phyloP scores from a whole-genome alignment of 495 filamentous ascomycete species.

The Hyaloscypha hepaticicola region DNA sequence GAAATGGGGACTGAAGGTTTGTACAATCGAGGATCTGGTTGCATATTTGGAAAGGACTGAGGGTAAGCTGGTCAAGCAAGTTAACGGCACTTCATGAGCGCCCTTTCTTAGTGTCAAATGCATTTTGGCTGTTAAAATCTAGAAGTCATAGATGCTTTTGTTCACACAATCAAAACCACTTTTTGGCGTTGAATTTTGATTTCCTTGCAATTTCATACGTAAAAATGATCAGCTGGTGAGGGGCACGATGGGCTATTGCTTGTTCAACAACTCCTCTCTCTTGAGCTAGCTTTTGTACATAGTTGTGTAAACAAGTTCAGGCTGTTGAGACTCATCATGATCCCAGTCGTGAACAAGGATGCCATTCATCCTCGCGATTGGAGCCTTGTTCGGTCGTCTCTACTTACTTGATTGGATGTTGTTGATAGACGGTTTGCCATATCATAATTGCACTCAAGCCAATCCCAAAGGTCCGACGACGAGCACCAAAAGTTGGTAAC shows the following conservation, averaged over 20 bases:
- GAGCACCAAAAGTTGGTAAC: no score
- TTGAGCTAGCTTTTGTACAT: not conserved
- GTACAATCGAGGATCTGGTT: constrained; percentile 91
- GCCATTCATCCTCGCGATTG: no score
- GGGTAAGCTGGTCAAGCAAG: constrained; percentile 40
- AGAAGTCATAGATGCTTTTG: not conserved
- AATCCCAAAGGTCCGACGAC: no score
- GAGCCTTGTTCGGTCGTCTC: no score
- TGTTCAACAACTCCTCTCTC: not conserved
- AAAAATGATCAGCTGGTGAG: not conserved
- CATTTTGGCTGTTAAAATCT: not conserved
- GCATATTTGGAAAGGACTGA: constrained; percentile 70
- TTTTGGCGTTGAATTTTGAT: not conserved
- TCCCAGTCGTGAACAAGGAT: no score
- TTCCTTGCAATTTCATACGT: not conserved
- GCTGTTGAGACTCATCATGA: no score
- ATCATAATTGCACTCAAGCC: no score
- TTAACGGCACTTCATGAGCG: constrained; percentile 16
- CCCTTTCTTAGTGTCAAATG: not conserved
- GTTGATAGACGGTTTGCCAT: no score
- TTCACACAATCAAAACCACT: not conserved
- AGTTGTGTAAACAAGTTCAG: not conserved
- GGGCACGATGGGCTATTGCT: not conserved
- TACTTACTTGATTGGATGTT: no score
- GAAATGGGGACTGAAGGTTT: constrained; percentile 86